Percentiles rank a stretch among this genome's conserved stretches.
These are phyloP conservation scores for Chamaenerion angustifolium DNA, from an alignment of 345 rosid species.

Conservation along the genomic window DNA sequence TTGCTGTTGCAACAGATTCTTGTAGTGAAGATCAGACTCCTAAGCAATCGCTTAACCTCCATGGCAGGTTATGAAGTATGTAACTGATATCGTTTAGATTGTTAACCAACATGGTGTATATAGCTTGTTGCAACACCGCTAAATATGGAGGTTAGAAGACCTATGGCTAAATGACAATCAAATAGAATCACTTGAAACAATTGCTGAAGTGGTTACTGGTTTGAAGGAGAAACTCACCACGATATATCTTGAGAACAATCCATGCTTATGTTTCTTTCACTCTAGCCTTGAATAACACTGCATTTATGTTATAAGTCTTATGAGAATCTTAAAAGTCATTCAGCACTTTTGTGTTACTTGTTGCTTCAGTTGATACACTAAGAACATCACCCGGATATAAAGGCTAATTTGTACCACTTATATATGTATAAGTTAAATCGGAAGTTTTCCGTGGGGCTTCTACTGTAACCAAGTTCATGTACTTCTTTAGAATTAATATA, in stretches of 20 bases:
- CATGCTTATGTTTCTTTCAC: slow-evolving; percentile 53
- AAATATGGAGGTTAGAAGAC: slow-evolving; percentile 60
- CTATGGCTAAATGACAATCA: slow-evolving; percentile 91
- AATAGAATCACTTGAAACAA: slow-evolving; percentile 57
- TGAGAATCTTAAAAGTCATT: too few species aligned
- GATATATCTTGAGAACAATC: slow-evolving; percentile 82
- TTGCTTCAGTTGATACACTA: too few species aligned
- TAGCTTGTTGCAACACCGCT: background rate
- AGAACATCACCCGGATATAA: too few species aligned
- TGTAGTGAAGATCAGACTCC: slow-evolving; percentile 88
- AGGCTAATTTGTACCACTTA: too few species aligned
- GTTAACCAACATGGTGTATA: background rate
- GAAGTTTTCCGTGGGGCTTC: too few species aligned
- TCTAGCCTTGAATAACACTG: background rate
- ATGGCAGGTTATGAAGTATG: slow-evolving; percentile 80
- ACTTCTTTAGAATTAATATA: too few species aligned
- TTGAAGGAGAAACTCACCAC: slow-evolving; percentile 78
- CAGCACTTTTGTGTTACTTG: too few species aligned
- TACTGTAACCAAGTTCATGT: too few species aligned
- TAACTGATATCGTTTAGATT: background rate
- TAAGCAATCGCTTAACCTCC: slow-evolving; percentile 80
- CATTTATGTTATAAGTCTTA: too few species aligned
- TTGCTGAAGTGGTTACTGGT: slow-evolving; percentile 55
- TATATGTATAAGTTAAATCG: too few species aligned
- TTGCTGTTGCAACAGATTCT: too few species aligned